phyloP scores from a whole-genome alignment of 352 stramenopile genomes.

The Globisporangium viniferum region DNA sequence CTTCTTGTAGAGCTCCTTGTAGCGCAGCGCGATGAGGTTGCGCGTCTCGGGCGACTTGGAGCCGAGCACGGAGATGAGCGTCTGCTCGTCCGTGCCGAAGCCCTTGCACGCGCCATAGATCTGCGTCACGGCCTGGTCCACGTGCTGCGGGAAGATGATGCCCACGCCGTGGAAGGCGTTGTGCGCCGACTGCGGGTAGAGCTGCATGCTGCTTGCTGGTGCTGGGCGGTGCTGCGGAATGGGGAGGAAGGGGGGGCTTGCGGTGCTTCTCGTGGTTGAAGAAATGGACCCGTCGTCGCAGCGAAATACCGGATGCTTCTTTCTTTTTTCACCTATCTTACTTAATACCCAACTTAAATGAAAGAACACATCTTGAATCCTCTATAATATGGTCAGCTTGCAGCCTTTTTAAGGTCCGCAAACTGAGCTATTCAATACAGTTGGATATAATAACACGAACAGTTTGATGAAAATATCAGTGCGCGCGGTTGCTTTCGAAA shows the following conservation, averaged over 20 bases:
- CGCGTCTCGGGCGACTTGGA: conserved; percentile 66
- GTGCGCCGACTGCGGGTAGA: conserved; percentile 63
- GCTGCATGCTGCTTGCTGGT: conserved; percentile 24
- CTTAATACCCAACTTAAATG: not conserved
- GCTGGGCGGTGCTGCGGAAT: not conserved
- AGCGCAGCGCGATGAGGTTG: conserved; percentile 64
- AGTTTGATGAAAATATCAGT: not conserved
- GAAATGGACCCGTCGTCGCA: not conserved
- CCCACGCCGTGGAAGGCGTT: conserved; percentile 47
- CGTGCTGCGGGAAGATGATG: conserved; percentile 40
- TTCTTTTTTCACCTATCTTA: not conserved
- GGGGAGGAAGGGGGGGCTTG: not conserved
- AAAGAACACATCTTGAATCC: not conserved
- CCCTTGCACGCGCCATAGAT: conserved; percentile 67
- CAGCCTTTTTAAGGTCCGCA: not conserved
- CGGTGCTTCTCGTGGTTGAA: conserved; percentile 6
- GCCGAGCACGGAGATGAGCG: conserved; percentile 63
- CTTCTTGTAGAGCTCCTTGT: conserved; percentile 66
- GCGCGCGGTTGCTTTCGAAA: not conserved
- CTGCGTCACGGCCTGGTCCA: conserved; percentile 65
- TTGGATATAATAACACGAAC: not conserved
- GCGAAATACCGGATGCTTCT: not conserved
- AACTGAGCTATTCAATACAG: not conserved
- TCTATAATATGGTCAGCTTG: not conserved
- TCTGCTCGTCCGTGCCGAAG: conserved; percentile 72